These are phyloP conservation scores for Endoconidiophora laricicola DNA, from an alignment of 2,329 filamentous ascomycete species.

Conservation along the genomic window DNA sequence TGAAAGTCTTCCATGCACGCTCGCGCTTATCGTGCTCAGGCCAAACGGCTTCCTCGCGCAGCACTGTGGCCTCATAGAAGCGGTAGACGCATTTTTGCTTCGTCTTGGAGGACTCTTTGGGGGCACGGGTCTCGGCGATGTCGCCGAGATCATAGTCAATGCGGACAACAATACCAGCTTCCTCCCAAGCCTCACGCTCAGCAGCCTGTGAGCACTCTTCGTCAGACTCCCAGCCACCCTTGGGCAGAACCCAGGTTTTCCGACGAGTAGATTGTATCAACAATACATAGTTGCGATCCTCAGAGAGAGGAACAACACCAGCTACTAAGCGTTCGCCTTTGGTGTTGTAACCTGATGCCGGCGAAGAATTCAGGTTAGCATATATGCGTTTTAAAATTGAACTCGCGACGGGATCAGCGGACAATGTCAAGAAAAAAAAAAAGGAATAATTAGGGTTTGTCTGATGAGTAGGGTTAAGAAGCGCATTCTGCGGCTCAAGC, in stretches of 20 bases:
- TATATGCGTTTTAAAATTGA: neutral
- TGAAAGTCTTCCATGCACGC: constrained; percentile 77
- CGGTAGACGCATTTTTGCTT: constrained; percentile 49
- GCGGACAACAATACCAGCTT: constrained; percentile 77
- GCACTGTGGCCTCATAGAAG: constrained; percentile 79
- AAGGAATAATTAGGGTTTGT: neutral
- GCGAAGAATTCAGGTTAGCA: constrained; percentile 5
- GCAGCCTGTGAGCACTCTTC: constrained; percentile 77
- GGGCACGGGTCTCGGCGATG: constrained; percentile 69
- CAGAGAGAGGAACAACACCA: constrained; percentile 76
- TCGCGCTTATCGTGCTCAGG: constrained; percentile 85
- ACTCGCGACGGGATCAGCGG: neutral
- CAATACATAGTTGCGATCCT: constrained; percentile 74
- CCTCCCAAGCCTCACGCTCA: constrained; percentile 88
- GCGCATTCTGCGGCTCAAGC: neutral
- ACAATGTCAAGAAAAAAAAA: neutral
- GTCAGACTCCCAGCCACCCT: constrained; percentile 94
- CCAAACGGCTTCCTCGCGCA: constrained; percentile 73
- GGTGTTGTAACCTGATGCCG: constrained; percentile 61
- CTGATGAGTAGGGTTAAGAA: neutral
- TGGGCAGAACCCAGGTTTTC: constrained; percentile 90
- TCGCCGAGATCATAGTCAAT: constrained; percentile 74
- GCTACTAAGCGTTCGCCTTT: constrained; percentile 91
- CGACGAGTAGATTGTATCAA: constrained; percentile 85
- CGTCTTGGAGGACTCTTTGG: constrained; percentile 52